phyloP scores from a whole-genome alignment of 208 protist species.

The Trypanosoma grayi region DNA sequence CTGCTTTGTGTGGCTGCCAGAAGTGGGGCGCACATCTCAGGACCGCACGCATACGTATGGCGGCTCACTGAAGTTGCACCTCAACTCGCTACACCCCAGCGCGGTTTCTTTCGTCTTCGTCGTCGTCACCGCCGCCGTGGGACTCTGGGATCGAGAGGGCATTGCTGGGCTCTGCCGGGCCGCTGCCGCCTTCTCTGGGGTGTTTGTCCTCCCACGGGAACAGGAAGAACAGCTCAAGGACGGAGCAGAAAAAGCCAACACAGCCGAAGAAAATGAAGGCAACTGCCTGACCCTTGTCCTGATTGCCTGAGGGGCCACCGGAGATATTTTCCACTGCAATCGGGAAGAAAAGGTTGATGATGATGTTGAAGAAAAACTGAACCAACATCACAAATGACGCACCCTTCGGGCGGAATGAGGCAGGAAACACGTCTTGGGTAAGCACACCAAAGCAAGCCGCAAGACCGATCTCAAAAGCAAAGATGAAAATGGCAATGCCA shows the following conservation, averaged over 20 bases:
- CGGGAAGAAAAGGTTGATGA: slow-evolving; percentile 88
- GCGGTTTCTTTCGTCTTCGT: too few species aligned
- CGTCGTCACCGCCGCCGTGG: too few species aligned
- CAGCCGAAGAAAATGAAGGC: slow-evolving; percentile 86
- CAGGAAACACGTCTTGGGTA: slow-evolving; percentile 80
- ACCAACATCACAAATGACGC: slow-evolving; percentile 59
- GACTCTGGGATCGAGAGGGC: too few species aligned
- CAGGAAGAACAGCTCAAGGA: slow-evolving; percentile 76
- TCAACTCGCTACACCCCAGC: too few species aligned
- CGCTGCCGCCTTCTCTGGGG: too few species aligned
- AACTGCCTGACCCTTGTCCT: slow-evolving; percentile 86
- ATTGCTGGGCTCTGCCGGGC: too few species aligned
- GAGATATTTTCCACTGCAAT: slow-evolving; percentile 76
- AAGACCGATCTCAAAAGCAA: slow-evolving; percentile 67
- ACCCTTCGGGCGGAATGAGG: slow-evolving; percentile 69
- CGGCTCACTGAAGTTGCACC: too few species aligned
- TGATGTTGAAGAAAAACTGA: slow-evolving; percentile 86
- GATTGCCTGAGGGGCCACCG: slow-evolving; percentile 71
- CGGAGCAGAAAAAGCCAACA: slow-evolving; percentile 63
- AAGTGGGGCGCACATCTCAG: too few species aligned
- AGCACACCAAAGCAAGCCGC: slow-evolving; percentile 84
- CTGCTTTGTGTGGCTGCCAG: too few species aligned
- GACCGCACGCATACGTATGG: too few species aligned
- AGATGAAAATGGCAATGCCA: slow-evolving; percentile 82
- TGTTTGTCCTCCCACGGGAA: slow-evolving; percentile 46